Evolutionary conservation across 805 yeast genomes (phyloP), one percentile per base, ranked within the genome.

Genomic region (Cyberlindnera galapagoensis): DNA sequence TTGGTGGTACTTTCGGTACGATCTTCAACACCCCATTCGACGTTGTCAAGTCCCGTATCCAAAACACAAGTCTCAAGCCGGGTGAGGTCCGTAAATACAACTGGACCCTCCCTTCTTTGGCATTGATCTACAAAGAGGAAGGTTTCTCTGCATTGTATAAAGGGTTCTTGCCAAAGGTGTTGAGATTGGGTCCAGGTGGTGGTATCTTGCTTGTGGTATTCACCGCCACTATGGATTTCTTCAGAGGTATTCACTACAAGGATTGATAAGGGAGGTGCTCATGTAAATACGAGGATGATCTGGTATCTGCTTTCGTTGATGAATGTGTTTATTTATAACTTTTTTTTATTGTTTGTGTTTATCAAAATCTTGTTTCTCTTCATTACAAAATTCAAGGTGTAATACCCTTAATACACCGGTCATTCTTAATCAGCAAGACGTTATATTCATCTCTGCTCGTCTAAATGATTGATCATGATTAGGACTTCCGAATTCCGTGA

Each of bases 171-270:
- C 99, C 99, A 47, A 92, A 92, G 69, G 97, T 92, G 9, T 69
- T 92, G 55, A 80, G 99, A 73, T 71, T 92, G 46, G 98, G 97
- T 29, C 98, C 99, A 40, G 99, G 99, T 54, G 99, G 99, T 59
- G 99, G 99, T 68, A 87, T 92, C 47, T 67, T 92, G 53, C 71
- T 92, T 57, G 97, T 92, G 30, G 98, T 92, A n/a, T 92, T 87
- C 71, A 86, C 96, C 26, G 69, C 86, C 16, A 77, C 88, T 43
- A 87, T 88, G 94, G 96, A 88, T 57, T 85, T 86, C 67, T 92
- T 92, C 71, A 75, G 88, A 66, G 30, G 37, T 6, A 42, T 50
- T 18, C 55, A 52, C 31, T 51, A 51, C 39, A 41, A 41, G 33
- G 13, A 28, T 8, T 18, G n/a, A n/a, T n/a, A n/a, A n/a, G n/a